Percentiles rank a stretch among this genome's conserved stretches.
Evolutionary conservation across 306 rosid species (phyloP).

Genomic region (Medicago arabica): DNA sequence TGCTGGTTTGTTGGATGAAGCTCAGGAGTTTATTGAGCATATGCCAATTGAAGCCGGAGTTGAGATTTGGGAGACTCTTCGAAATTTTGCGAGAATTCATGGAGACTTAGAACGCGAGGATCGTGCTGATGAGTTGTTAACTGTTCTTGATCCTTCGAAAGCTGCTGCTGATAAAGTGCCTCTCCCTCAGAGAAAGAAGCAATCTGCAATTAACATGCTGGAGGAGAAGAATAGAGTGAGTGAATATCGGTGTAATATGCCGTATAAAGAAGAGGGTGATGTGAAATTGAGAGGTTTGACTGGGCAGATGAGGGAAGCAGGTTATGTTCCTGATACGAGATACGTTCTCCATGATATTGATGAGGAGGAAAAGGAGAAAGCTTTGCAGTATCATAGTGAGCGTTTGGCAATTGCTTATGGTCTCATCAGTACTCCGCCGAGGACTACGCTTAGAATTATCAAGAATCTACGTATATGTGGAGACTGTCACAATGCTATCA

Average conservation of each 20-base stretch:
- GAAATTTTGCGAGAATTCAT: conserved; percentile 58
- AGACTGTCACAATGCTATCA: conserved; percentile 94
- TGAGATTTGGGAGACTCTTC: conserved; percentile 64
- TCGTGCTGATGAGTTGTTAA: conserved; percentile 57
- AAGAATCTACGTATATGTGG: conserved; percentile 96
- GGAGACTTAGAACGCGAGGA: conserved; percentile 90
- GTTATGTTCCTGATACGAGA: conserved; percentile 94
- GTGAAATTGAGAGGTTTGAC: conserved; percentile 68
- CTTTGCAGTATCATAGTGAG: conserved; percentile 90
- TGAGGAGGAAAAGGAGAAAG: conserved; percentile 90
- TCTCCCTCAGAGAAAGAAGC: conserved; percentile 60
- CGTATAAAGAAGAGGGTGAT: conserved; percentile 59
- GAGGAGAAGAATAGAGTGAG: conserved; percentile 73
- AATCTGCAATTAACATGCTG: conserved; percentile 71
- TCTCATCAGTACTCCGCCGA: conserved; percentile 91
- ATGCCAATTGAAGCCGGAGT: conserved; percentile 56
- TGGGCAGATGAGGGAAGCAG: conserved; percentile 90
- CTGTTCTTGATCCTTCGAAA: conserved; percentile 56
- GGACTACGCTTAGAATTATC: conserved; percentile 93
- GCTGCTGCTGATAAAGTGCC: conserved; percentile 47
- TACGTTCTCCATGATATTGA: conserved; percentile 92
- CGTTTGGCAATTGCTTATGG: conserved; percentile 95
- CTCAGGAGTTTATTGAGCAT: conserved; percentile 66
- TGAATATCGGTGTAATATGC: conserved; percentile 52
- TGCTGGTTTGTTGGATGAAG: conserved; percentile 79